phyloP scores from a whole-genome alignment of 495 filamentous ascomycete genomes.

The Aspergillus funiculosus region DNA sequence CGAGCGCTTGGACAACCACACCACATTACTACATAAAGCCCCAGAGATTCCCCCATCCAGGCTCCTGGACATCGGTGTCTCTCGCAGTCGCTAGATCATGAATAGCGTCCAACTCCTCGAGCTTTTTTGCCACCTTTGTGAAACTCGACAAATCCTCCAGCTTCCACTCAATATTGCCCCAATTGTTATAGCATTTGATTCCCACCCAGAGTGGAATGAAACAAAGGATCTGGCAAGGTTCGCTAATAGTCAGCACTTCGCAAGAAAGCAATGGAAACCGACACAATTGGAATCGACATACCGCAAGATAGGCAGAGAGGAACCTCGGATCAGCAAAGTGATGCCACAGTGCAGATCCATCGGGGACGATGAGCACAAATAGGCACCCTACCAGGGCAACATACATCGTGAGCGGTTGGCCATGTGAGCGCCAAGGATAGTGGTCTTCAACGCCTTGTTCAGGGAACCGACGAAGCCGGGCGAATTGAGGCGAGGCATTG shows the following conservation, averaged over 20 bases:
- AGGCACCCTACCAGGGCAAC: conserved; percentile 33
- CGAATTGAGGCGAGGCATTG: conserved; percentile 17
- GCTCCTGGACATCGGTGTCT: not conserved
- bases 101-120: conserved; percentile 15
- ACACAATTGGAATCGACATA: conserved; percentile 16
- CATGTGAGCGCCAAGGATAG: conserved; percentile 41
- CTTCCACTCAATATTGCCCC: conserved; percentile 21
- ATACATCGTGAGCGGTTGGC: conserved; percentile 37
- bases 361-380: conserved; percentile 31
- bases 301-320: conserved; percentile 35
- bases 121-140: conserved; percentile 9
- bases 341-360: conserved; percentile 38
- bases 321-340: conserved; percentile 27
- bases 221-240: conserved; percentile 19
- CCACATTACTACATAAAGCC: conserved; percentile 16
- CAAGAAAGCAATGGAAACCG: not conserved
- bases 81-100: conserved; percentile 12
- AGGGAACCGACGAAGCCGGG: conserved; percentile 27
- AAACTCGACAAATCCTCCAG: conserved; percentile 28
- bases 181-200: conserved; percentile 24
- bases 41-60: conserved; percentile 19
- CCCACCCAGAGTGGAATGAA: conserved; percentile 29
- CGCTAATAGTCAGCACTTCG: not conserved
- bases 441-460: conserved; percentile 21
- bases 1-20: too few species aligned